Percentiles rank a stretch among this genome's conserved stretches.
phyloP scores from a whole-genome alignment of 257 asterid species.

The Nemophila menziesii region DNA sequence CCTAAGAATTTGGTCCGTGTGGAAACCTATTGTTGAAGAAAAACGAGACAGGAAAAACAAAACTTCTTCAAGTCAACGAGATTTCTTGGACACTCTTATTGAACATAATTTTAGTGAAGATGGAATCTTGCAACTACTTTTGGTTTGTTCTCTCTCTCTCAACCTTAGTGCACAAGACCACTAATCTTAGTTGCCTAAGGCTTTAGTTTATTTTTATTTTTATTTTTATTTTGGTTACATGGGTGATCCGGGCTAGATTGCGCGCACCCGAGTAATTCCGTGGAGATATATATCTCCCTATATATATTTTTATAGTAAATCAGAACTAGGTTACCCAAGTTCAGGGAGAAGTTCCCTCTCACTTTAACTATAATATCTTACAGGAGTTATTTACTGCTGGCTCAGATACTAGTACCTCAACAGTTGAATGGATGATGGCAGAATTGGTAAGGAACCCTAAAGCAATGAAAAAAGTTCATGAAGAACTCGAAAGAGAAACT shows the following conservation, averaged over 20 bases:
- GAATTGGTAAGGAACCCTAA: neutral
- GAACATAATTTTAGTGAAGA: constrained; percentile 39
- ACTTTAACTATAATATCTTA: neutral
- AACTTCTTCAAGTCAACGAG: constrained; percentile 24
- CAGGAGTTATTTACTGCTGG: neutral
- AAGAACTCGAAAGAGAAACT: neutral
- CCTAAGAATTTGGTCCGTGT: constrained; percentile 23
- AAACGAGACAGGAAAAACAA: constrained; percentile 20
- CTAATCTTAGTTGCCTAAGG: neutral
- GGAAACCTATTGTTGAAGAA: constrained; percentile 39
- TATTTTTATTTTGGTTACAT: constrained; percentile 31
- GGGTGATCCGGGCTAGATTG: too few species aligned
- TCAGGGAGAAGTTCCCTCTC: neutral
- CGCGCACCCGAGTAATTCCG: too few species aligned
- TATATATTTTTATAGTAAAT: too few species aligned
- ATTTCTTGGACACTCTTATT: constrained; percentile 46
- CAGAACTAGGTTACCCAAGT: too few species aligned
- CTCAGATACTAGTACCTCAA: neutral
- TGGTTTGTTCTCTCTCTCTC: neutral
- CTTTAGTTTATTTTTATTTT: constrained; percentile 4
- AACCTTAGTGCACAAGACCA: neutral
- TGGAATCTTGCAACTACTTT: constrained; percentile 6
- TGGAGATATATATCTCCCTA: neutral
- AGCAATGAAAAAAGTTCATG: neutral
- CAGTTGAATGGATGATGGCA: neutral